Evolutionary conservation across 2,329 filamentous ascomycete genomes (phyloP).

Genomic region (Trichophyton benhamiae): DNA sequence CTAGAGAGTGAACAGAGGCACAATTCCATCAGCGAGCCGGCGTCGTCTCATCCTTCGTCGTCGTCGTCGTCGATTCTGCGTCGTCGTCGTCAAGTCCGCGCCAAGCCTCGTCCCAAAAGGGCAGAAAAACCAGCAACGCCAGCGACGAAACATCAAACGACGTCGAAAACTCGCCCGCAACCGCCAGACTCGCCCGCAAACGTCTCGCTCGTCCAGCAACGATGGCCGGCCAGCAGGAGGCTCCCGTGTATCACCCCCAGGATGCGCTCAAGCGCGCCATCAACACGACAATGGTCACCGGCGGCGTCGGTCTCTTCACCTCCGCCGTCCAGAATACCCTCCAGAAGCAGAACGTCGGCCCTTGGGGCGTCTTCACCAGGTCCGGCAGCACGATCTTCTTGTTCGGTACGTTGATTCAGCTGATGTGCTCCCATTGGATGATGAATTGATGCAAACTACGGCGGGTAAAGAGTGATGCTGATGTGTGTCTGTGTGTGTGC

Average conservation of each 20-base stretch:
- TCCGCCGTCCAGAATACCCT: constrained; percentile 80
- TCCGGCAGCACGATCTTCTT: constrained; percentile 61
- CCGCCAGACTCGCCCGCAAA: not conserved
- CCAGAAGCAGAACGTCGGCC: constrained; percentile 66
- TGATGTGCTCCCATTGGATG: not conserved
- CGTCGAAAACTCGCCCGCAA: not conserved
- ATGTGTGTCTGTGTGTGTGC: not conserved
- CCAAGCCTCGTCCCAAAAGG: too few relatives aligned
- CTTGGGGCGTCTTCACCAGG: constrained; percentile 66
- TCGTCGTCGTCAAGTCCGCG: not conserved
- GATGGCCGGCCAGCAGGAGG: constrained; percentile 38
- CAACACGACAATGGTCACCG: constrained; percentile 53
- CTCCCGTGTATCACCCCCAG: constrained; percentile 53
- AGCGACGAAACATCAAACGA: not conserved
- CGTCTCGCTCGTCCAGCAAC: constrained; percentile 6
- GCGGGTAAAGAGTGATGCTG: not conserved
- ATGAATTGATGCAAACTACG: not conserved
- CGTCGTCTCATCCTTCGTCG: not conserved
- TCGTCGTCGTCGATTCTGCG: not conserved
- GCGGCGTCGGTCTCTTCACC: constrained; percentile 55
- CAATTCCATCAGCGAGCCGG: not conserved
- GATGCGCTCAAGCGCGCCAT: constrained; percentile 60
- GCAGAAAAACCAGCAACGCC: not conserved
- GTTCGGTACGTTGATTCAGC: constrained; percentile 42
- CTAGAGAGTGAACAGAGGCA: too few relatives aligned